Conservation (phyloP, 352 stramenopile species). For the Aphanomyces cochlioides region DNA sequence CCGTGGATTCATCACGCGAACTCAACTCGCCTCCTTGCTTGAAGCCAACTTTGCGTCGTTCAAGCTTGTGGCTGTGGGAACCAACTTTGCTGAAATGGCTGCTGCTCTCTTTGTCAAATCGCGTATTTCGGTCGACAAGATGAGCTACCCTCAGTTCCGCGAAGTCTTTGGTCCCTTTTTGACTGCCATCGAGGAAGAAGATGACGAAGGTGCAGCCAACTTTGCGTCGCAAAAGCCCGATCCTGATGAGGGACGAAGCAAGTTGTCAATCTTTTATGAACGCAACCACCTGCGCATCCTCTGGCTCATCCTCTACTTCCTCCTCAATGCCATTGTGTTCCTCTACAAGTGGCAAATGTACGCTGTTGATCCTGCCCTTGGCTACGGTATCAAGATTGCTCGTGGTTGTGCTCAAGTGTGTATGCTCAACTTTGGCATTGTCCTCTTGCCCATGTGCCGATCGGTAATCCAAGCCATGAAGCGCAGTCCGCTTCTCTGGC, state of each 20-base stretch:
- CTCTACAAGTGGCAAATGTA: conserved; percentile 69
- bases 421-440: conserved; percentile 69
- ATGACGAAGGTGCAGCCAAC: conserved; percentile 34
- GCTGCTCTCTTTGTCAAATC: conserved; percentile 70
- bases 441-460: conserved; percentile 71
- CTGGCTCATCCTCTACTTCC: conserved; percentile 70
- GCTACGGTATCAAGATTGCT: conserved; percentile 51
- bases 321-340: conserved; percentile 67
- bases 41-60: conserved; percentile 68
- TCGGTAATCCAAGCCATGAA: conserved; percentile 59
- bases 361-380: conserved; percentile 60
- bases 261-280: conserved; percentile 47
- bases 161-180: conserved; percentile 70
- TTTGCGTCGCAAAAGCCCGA: conserved; percentile 30
- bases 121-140: conserved; percentile 48
- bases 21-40: conserved; percentile 62
- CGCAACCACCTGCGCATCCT: conserved; percentile 70
- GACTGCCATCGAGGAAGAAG: conserved; percentile 50
- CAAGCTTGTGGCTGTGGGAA: conserved; percentile 70
- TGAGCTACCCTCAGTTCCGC: conserved; percentile 70
- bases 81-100: conserved; percentile 60
- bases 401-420: conserved; percentile 69
- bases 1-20: conserved; percentile 49
- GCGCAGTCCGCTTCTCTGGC: conserved; percentile 47
- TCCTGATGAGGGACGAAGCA: conserved; percentile 33